Conservation (phyloP, 2,329 filamentous ascomycete genomes). For the Basipetospora chlamydospora region DNA sequence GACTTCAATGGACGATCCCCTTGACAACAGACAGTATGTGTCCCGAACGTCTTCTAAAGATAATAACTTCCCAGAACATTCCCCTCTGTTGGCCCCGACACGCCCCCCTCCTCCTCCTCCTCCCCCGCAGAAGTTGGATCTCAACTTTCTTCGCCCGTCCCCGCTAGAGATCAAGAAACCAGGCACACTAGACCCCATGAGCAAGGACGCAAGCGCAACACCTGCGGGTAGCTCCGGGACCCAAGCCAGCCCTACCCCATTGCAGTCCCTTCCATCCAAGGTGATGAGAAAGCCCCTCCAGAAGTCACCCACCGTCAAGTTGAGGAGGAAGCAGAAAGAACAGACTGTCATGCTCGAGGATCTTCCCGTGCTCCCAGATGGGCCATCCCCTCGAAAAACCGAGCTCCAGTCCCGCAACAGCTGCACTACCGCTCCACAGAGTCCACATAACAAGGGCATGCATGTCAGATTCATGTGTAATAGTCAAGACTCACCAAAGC, state of each 20-base stretch:
- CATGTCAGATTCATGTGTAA: constrained; percentile 1
- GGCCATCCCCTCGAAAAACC: constrained; percentile 21
- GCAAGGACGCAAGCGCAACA: constrained; percentile 1
- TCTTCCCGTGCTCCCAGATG: constrained; percentile 37
- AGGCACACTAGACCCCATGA: constrained; percentile 2
- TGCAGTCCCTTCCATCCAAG: neutral
- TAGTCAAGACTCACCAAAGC: constrained; percentile 3
- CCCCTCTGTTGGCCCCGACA: neutral
- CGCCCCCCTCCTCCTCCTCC: constrained; percentile 2
- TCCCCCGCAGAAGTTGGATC: too few relatives aligned
- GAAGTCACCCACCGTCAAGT: constrained; percentile 29
- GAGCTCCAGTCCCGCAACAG: neutral
- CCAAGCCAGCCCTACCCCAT: too few relatives aligned
- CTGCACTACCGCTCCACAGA: neutral
- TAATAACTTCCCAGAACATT: constrained; percentile 7
- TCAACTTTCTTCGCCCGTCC: constrained; percentile 3
- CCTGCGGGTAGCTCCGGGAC: neutral
- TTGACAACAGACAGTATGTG: constrained; percentile 41
- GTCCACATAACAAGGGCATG: neutral
- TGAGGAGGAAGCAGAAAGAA: constrained; percentile 23
- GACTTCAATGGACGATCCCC: constrained; percentile 45
- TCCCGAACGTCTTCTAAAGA: constrained; percentile 8
- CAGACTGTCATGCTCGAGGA: constrained; percentile 19
- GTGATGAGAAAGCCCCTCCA: neutral
- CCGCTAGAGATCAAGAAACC: constrained; percentile 1